A percentile compares a stretch with the other conserved stretches of the same genome.
Evolutionary conservation across 2,329 filamentous ascomycete species (phyloP).

Genomic region (Beauveria sp.): DNA sequence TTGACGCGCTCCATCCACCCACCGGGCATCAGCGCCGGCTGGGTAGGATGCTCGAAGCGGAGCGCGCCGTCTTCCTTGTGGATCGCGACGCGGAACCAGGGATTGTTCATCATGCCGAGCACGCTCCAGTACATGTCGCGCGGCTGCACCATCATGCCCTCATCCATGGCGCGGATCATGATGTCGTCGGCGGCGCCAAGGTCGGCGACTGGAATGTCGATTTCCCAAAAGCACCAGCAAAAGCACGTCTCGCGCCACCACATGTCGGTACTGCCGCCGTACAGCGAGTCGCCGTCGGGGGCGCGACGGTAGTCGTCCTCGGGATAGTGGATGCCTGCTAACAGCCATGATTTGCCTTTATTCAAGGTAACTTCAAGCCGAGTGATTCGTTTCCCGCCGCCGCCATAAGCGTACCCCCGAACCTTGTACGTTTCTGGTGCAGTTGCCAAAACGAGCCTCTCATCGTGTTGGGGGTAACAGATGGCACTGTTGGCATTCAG

Average conservation of each 20-base stretch:
- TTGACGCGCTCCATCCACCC: slow-evolving; percentile 95
- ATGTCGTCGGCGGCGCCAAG: slow-evolving; percentile 62
- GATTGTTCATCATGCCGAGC: slow-evolving; percentile 96
- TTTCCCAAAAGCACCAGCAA: slow-evolving; percentile 89
- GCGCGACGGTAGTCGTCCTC: slow-evolving; percentile 72
- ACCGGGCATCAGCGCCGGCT: slow-evolving; percentile 66
- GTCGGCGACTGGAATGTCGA: slow-evolving; percentile 57
- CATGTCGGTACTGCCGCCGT: slow-evolving; percentile 72
- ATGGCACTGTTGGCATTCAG: slow-evolving; percentile 80
- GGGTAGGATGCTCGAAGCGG: slow-evolving; percentile 82
- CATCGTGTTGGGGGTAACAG: slow-evolving; percentile 72
- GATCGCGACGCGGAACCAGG: slow-evolving; percentile 80
- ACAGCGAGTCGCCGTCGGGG: slow-evolving; percentile 55
- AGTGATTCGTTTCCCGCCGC: slow-evolving; percentile 76
- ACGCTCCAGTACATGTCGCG: slow-evolving; percentile 96
- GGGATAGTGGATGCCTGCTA: slow-evolving; percentile 72
- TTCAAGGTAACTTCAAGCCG: slow-evolving; percentile 79
- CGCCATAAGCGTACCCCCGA: slow-evolving; percentile 80
- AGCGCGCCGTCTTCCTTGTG: slow-evolving; percentile 54
- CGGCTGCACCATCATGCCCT: slow-evolving; percentile 77
- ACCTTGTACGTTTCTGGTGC: slow-evolving; percentile 49
- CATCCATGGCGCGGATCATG: slow-evolving; percentile 82
- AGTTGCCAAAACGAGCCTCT: slow-evolving; percentile 47
- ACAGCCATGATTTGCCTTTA: slow-evolving; percentile 69
- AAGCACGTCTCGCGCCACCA: slow-evolving; percentile 74